These are phyloP conservation scores for Saccharomyces hybrid DNA, from an alignment of 1,139 yeast species.

Conservation along the genomic window DNA sequence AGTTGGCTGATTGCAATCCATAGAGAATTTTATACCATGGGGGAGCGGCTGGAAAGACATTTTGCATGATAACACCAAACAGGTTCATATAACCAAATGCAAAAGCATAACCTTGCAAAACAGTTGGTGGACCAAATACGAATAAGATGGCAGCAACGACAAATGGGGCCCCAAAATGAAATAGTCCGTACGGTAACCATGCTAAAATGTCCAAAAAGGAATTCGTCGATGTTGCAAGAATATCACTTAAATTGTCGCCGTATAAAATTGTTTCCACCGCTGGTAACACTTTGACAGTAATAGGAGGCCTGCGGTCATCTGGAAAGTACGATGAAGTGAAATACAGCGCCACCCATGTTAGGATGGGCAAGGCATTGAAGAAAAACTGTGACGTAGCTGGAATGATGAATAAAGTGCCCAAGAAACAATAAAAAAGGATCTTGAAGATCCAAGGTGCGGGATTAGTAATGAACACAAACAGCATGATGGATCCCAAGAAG, in stretches of 20 bases:
- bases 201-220: conserved; percentile 72
- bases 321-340: conserved; percentile 77
- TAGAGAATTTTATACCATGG: conserved; percentile 93
- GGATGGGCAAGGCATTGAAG: conserved; percentile 75
- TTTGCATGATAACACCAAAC: conserved; percentile 74
- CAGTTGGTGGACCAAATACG: conserved; percentile 87
- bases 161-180: conserved; percentile 87
- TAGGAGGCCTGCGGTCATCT: conserved; percentile 73
- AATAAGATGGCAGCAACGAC: conserved; percentile 74
- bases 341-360: conserved; percentile 81
- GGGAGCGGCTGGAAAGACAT: conserved; percentile 89
- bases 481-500: conserved; percentile 41
- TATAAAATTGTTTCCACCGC: conserved; percentile 90
- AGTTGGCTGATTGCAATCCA: conserved; percentile 86
- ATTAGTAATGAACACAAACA: conserved; percentile 40
- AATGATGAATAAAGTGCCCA: conserved; percentile 39
- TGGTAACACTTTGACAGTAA: conserved; percentile 83
- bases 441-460: conserved; percentile 33
- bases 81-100: conserved; percentile 97
- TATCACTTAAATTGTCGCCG: conserved; percentile 86
- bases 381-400: conserved; percentile 85
- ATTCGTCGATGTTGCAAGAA: conserved; percentile 69
- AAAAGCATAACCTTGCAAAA: conserved; percentile 79
- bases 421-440: conserved; percentile 21
- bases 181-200: conserved; percentile 92